Evolutionary conservation across 2,329 filamentous ascomycete species (phyloP), one percentile per base, ranked within the genome.

Genomic region (Sphaerulina musiva): DNA sequence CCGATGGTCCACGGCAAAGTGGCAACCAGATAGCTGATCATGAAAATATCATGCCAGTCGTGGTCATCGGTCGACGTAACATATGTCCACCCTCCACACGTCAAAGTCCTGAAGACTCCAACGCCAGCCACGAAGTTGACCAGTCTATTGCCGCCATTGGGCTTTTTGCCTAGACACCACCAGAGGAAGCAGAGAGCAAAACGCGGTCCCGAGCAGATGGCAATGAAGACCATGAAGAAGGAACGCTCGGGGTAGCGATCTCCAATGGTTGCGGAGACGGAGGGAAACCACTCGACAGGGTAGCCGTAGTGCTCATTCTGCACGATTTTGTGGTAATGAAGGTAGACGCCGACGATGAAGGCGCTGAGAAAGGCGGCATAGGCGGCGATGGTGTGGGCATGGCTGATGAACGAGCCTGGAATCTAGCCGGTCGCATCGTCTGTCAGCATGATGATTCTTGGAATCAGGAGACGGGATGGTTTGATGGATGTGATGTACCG

Each of bases 11-110:
- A 98, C 1, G 93, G 93, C 51, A 98, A 78, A 2, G 93, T 97
- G 34, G 89, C 87, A 44, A 98, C 85, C 53, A 98, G 78, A 72
- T 98, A 98, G 11, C 90, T 95, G 64, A 98, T 96, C 93, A 98
- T 98, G 71, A 98, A 92, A 59, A 97, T 92, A 68, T 98, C 93
- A 71, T 98, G 93, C 91, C 90, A 97, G 72, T 95, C 84, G 72
- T 98, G 93, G 70, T 97, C 89, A 70, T 98, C 93, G 42, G 93
- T 98, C 58, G 93, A 97, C 26, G 93, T 98, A 58, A 98, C 84
- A 72, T 97, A 98, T 50, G 93, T 96, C 92, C 93, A 98, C 55
- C 93, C 93, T 64, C 92, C 93, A 68, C 93, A 98, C 3, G 90
- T 95, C 55, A 97, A 74, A 8, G 92, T 96, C 64, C 93, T 84